These are phyloP conservation scores for Mucor plumbeus DNA, from an alignment of 371 early-diverging fungal genomes.

Conservation along the genomic window DNA sequence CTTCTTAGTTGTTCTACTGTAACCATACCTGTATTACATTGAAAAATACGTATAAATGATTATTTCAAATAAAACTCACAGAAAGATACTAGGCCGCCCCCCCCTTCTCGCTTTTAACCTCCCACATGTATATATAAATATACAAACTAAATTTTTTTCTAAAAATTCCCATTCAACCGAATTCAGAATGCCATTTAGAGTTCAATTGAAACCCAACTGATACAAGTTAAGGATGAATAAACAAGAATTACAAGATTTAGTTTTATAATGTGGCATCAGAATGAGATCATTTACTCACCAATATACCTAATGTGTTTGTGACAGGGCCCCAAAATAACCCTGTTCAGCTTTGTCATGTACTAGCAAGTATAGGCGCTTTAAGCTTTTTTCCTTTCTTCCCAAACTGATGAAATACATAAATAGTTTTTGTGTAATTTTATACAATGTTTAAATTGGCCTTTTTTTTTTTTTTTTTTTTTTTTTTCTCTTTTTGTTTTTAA, in stretches of 20 bases:
- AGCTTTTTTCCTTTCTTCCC: neutral
- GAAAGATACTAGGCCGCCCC: neutral
- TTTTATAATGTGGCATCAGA: constrained; percentile 18
- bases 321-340: constrained; percentile 41
- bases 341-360: neutral
- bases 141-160: neutral
- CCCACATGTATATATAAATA: neutral
- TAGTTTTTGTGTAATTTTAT: too few species aligned
- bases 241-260: neutral
- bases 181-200: neutral
- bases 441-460: too few species aligned
- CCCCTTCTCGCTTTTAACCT: neutral
- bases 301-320: constrained; percentile 38
- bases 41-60: neutral
- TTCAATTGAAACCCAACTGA: neutral
- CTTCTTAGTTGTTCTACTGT: neutral
- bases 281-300: constrained; percentile 32
- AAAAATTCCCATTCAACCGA: constrained; percentile 32
- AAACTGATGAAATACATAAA: neutral
- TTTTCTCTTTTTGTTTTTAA: neutral
- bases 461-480: neutral
- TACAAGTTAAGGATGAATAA: neutral
- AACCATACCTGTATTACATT: neutral
- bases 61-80: constrained; percentile 4
- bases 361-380: neutral